Evolutionary conservation across 2,329 filamentous ascomycete genomes (phyloP).

Genomic region (Ascochyta clinopodiicola): DNA sequence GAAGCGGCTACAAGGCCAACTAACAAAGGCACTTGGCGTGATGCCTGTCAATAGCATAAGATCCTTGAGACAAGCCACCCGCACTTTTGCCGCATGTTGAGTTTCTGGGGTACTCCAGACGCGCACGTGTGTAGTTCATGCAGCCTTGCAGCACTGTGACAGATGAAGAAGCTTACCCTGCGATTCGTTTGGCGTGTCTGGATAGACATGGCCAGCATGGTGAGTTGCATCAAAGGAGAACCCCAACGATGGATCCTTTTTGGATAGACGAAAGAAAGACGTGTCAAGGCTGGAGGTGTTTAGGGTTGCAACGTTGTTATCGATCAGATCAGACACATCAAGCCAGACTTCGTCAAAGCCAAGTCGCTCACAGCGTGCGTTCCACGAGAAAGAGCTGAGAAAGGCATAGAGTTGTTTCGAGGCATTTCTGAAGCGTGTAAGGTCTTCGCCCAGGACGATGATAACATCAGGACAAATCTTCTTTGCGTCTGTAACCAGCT

Average conservation of each 20-base stretch:
- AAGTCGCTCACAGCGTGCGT: conserved; percentile 75
- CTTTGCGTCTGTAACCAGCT: conserved; percentile 82
- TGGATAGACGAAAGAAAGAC: conserved; percentile 82
- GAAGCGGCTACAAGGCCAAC: neutral
- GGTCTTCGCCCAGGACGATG: conserved; percentile 80
- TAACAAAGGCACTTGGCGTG: neutral
- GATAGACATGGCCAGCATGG: conserved; percentile 70
- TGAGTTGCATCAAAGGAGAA: conserved; percentile 77
- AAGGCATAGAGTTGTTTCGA: conserved; percentile 82
- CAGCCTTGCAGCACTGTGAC: neutral
- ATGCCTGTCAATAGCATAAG: neutral
- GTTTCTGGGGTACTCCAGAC: conserved; percentile 9
- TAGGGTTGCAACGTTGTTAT: conserved; percentile 77
- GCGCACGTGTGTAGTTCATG: conserved; percentile 5
- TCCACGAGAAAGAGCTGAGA: conserved; percentile 78
- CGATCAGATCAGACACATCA: conserved; percentile 85
- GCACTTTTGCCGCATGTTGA: conserved; percentile 1
- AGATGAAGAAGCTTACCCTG: conserved; percentile 29
- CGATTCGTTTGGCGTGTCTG: conserved; percentile 35
- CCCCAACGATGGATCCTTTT: conserved; percentile 75
- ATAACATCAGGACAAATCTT: conserved; percentile 81
- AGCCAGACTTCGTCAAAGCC: conserved; percentile 90
- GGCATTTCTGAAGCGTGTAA: conserved; percentile 77
- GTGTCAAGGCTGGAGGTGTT: conserved; percentile 68
- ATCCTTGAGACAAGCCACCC: neutral